phyloP scores from a whole-genome alignment of 1,284 basidiomycete genomes.

The Moniliophthora roreri region DNA sequence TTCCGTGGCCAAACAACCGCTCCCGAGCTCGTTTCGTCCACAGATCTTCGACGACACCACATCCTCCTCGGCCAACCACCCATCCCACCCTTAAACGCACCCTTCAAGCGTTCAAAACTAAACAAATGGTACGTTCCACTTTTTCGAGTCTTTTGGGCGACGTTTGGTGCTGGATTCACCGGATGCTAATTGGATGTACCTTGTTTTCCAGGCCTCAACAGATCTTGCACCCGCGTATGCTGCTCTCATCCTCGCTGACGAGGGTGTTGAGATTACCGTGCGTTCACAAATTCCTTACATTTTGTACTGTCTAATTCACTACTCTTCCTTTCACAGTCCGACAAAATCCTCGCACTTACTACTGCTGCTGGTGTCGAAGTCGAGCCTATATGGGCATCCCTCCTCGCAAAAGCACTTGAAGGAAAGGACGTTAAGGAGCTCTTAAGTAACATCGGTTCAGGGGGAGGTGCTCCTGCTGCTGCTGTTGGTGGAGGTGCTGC shows the following conservation, averaged over 20 bases:
- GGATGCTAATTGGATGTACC: not conserved
- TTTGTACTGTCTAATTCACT: not conserved
- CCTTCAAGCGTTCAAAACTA: no score
- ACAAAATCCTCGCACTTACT: slow-evolving; percentile 88
- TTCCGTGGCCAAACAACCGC: no score
- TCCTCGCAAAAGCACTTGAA: slow-evolving; percentile 97
- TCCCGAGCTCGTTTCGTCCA: no score
- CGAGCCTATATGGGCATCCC: slow-evolving; percentile 96
- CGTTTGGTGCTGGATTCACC: slow-evolving; percentile 1
- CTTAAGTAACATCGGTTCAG: slow-evolving; percentile 87
- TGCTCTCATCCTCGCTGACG: slow-evolving; percentile 95
- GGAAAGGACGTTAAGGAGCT: slow-evolving; percentile 97
- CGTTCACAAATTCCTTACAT: slow-evolving; percentile 35
- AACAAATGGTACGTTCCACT: no score
- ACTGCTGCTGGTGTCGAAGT: slow-evolving; percentile 83
- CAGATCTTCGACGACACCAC: no score
- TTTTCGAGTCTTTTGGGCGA: not conserved
- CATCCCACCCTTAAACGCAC: no score
- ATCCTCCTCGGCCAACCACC: no score
- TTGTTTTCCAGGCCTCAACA: slow-evolving; percentile 47
- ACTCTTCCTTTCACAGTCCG: slow-evolving; percentile 53
- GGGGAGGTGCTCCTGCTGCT: slow-evolving; percentile 77
- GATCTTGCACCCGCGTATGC: slow-evolving; percentile 92
- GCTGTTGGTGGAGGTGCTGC: slow-evolving; percentile 58
- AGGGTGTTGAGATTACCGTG: slow-evolving; percentile 95